Evolutionary conservation across 495 filamentous ascomycete genomes (phyloP).

Genomic region (Darksidea phi): DNA sequence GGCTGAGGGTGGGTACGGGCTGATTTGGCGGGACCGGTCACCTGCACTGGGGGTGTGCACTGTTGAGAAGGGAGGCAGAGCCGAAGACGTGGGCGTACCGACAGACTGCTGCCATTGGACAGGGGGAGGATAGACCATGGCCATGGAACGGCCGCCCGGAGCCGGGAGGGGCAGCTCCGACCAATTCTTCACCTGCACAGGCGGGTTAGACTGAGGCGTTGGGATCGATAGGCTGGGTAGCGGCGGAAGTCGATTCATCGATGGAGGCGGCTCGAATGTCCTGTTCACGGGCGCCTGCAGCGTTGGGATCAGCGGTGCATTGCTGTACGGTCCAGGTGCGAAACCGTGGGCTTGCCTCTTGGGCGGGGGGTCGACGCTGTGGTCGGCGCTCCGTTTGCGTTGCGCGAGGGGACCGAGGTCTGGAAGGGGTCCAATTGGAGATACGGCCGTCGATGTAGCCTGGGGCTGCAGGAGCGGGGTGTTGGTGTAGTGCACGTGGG

Average conservation of each 20-base stretch:
- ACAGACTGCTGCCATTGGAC: slow-evolving; percentile 49
- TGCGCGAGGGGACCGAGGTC: slow-evolving; percentile 47
- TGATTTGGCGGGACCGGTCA: slow-evolving; percentile 41
- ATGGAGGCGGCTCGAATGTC: slow-evolving; percentile 30
- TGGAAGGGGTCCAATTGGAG: slow-evolving; percentile 55
- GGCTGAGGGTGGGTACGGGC: slow-evolving; percentile 42
- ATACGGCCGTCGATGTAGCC: slow-evolving; percentile 46
- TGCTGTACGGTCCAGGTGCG: slow-evolving; percentile 37
- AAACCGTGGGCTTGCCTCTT: slow-evolving; percentile 54
- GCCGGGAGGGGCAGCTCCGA: slow-evolving; percentile 49
- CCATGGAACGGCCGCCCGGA: slow-evolving; percentile 56
- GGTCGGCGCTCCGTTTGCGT: slow-evolving; percentile 74
- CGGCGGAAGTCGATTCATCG: slow-evolving; percentile 56
- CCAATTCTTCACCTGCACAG: slow-evolving; percentile 36
- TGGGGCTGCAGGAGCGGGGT: slow-evolving; percentile 46
- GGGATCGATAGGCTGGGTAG: slow-evolving; percentile 55
- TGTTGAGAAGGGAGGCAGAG: slow-evolving; percentile 55
- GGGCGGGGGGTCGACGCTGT: slow-evolving; percentile 61
- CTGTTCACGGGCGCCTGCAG: slow-evolving; percentile 21
- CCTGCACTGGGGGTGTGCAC: slow-evolving; percentile 25
- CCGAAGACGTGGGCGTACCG: slow-evolving; percentile 47
- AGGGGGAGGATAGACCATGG: slow-evolving; percentile 57
- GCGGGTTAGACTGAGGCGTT: slow-evolving; percentile 37
- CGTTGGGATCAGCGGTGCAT: slow-evolving; percentile 36
- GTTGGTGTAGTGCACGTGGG: slow-evolving; percentile 36